Base-by-base conservation (phyloP, 371 early-diverging fungal species). In the Massospora cicadina region DNA sequence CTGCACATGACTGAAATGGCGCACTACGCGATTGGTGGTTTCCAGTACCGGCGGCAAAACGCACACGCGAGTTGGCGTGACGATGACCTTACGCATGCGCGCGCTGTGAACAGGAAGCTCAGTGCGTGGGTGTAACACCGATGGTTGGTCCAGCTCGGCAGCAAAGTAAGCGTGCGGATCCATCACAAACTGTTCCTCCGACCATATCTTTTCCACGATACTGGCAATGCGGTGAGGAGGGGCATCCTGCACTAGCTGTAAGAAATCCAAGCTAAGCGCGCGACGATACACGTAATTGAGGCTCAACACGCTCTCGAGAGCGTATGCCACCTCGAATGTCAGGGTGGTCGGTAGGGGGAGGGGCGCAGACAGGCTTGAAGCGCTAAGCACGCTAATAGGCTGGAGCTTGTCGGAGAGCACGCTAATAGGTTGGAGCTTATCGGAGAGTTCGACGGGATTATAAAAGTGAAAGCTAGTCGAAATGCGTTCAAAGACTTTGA, bases 1-100 rank as follows among this genome's bases (percentile, higher is more conserved):
- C 0, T 71, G 60, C 5, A 78, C 65, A 0, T 73, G 56, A 1
- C 58, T 58, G 43, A 71, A 82, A 10, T 80, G 73, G 1, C 83
- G 77, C 0, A 86, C 70, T 21, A 85, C 79, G 54, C 88, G 75
- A 66, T 86, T 86, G 24, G 81, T 78, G 0, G 76, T 74, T 65
- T 83, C 86, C 2, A 82, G 60, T 0, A 73, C 66, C 0, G 80
- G 78, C 3, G 81, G 76, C 29, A 75, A 74, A 2, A 81, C 63
- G 60, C 78, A 76, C 12, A 85, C 65, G 0, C 74, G 72, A 0
- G 79, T 77, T 0, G 86, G 86, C 0, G 86, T 81, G 0, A 85
- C 68, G 23, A 81, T 67, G 0, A 81, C 70, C 66, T 81, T 83
- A 0, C 82, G 76, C 5, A 82, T 67, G 56, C 71, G 65, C 2